Percentiles rank a stretch among this genome's conserved stretches.
Conservation (phyloP, 768 basidiomycete species). For the Trichaptum fuscoviolaceum region DNA sequence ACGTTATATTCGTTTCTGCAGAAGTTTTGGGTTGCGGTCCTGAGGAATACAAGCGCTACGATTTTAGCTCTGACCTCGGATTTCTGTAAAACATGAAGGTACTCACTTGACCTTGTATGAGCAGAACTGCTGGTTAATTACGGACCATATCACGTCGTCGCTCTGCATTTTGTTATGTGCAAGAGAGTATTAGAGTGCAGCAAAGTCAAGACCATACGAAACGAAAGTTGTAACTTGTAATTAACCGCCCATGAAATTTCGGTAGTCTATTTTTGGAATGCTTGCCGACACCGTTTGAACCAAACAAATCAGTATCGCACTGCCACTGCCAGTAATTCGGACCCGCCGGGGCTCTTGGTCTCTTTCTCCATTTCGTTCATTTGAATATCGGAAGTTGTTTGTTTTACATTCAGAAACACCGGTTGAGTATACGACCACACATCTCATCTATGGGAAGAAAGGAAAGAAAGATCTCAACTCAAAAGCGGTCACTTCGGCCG, state of each 20-base stretch:
- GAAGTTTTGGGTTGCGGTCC: conserved; percentile 94
- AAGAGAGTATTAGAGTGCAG: too few relatives aligned
- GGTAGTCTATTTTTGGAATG: neutral
- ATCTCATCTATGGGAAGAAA: too few relatives aligned
- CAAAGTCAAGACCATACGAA: neutral
- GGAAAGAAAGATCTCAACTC: too few relatives aligned
- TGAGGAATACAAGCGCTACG: conserved; percentile 25
- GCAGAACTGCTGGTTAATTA: conserved; percentile 93
- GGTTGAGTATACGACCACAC: too few relatives aligned
- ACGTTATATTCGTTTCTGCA: conserved; percentile 99
- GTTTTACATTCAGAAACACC: too few relatives aligned
- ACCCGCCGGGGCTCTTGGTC: too few relatives aligned
- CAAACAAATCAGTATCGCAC: neutral
- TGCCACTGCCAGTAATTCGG: too few relatives aligned
- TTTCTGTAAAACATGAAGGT: conserved; percentile 4
- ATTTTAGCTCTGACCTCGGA: conserved; percentile 11
- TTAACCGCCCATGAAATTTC: neutral
- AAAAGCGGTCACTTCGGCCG: too few relatives aligned
- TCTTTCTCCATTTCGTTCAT: too few relatives aligned
- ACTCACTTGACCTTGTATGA: conserved; percentile 99
- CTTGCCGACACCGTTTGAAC: neutral
- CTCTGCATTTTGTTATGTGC: conserved; percentile 55
- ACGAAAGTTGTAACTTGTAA: neutral
- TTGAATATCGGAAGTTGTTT: too few relatives aligned
- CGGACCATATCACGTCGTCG: conserved; percentile 99